Conservation (phyloP, 805 yeast genomes). For the Sugiyamaella floridensis region DNA sequence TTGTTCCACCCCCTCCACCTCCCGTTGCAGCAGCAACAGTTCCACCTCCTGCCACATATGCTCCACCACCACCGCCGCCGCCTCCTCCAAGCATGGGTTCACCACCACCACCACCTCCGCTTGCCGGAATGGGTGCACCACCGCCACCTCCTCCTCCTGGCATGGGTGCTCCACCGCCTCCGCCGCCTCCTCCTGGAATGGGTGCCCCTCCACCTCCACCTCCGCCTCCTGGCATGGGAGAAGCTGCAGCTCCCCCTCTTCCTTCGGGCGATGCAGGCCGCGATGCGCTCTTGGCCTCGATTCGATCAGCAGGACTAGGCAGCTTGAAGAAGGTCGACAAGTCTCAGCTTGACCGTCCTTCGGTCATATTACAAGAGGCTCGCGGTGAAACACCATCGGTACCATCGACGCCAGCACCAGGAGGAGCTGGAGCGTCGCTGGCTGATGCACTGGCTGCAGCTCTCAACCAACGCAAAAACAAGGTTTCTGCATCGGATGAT, state of each 20-base stretch:
- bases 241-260: conserved; percentile 32
- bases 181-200: conserved; percentile 22
- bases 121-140: conserved; percentile 18
- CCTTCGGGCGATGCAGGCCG: conserved; percentile 50
- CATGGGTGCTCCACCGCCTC: conserved; percentile 27
- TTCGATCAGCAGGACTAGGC: conserved; percentile 71
- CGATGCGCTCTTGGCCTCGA: conserved; percentile 81
- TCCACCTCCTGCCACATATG: conserved; percentile 23
- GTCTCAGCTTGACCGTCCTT: conserved; percentile 72
- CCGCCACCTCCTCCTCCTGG: conserved; percentile 35
- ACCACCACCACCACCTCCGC: conserved; percentile 25
- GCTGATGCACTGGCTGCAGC: conserved; percentile 91
- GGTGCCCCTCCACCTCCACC: conserved; percentile 35
- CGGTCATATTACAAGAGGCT: conserved; percentile 63
- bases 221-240: conserved; percentile 29
- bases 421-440: conserved; percentile 51
- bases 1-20: conserved; percentile 26
- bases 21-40: conserved; percentile 16
- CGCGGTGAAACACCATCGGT: conserved; percentile 48
- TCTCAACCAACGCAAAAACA: conserved; percentile 69
- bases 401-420: conserved; percentile 32
- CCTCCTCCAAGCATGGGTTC: conserved; percentile 37
- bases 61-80: conserved; percentile 30
- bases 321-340: conserved; percentile 73
- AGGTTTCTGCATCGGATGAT: conserved; percentile 74